These are phyloP conservation scores for Saccharomyces hybrid DNA, from an alignment of 1,139 yeast genomes.

Conservation along the genomic window DNA sequence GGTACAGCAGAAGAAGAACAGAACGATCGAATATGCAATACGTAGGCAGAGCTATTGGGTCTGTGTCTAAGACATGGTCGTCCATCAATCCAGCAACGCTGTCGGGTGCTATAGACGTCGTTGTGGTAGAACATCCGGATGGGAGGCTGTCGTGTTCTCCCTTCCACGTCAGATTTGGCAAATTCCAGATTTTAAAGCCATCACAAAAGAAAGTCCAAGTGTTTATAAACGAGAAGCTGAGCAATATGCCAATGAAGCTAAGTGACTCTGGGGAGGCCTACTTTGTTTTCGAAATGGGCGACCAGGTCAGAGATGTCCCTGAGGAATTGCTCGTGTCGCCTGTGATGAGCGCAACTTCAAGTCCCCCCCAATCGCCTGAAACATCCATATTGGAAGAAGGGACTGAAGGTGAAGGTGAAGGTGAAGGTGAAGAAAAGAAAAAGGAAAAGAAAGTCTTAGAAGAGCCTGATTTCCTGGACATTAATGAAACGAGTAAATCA, in stretches of 20 bases:
- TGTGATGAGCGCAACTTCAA: slow-evolving; percentile 70
- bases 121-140: slow-evolving; percentile 85
- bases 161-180: slow-evolving; percentile 93
- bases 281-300: slow-evolving; percentile 84
- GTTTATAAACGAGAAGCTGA: slow-evolving; percentile 71
- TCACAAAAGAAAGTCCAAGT: slow-evolving; percentile 91
- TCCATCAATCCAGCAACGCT: slow-evolving; percentile 93
- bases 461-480: slow-evolving; percentile 54
- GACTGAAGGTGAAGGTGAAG: slow-evolving; percentile 4
- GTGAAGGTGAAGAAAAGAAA: slow-evolving; percentile 4
- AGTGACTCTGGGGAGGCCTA: slow-evolving; percentile 99
- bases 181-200: slow-evolving; percentile 88
- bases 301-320: slow-evolving; percentile 53
- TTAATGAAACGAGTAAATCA: slow-evolving; percentile 12
- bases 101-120: slow-evolving; percentile 95
- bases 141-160: slow-evolving; percentile 87
- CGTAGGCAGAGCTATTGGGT: slow-evolving; percentile 91
- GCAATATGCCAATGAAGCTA: slow-evolving; percentile 87
- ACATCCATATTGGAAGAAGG: slow-evolving; percentile 33
- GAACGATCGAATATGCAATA: slow-evolving; percentile 58
- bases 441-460: slow-evolving; percentile 26
- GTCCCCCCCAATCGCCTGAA: slow-evolving; percentile 52
- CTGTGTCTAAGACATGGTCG: slow-evolving; percentile 95
- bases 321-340: slow-evolving; percentile 83
- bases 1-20: neutral